Percentiles rank a stretch among this genome's conserved stretches.
These are phyloP conservation scores for Linnemannia schmuckeri DNA, from an alignment of 192 early-diverging fungal genomes.

Conservation along the genomic window DNA sequence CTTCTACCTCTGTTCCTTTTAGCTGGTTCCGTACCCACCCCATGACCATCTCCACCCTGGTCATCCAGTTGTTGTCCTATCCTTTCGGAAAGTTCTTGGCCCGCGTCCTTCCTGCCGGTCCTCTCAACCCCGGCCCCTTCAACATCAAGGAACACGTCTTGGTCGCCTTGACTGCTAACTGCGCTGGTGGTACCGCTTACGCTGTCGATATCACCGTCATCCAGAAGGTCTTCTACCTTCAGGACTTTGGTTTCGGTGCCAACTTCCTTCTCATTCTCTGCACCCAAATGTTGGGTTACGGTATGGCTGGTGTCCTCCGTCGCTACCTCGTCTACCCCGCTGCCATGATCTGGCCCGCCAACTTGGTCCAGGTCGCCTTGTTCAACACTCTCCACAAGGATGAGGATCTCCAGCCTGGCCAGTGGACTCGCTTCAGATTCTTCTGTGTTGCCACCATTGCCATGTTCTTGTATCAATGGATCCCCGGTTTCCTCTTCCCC, in stretches of 20 bases:
- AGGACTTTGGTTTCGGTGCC: constrained; percentile 67
- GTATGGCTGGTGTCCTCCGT: constrained; percentile 84
- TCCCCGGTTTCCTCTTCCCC: constrained; percentile 61
- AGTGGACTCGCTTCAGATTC: constrained; percentile 56
- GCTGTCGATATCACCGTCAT: constrained; percentile 70
- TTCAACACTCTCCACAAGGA: constrained; percentile 63
- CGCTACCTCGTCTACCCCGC: constrained; percentile 88
- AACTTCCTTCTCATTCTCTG: constrained; percentile 71
- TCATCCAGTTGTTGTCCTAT: constrained; percentile 52
- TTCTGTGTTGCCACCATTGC: constrained; percentile 59
- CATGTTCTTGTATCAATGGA: constrained; percentile 67
- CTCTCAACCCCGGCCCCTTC: constrained; percentile 61
- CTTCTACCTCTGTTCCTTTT: neutral
- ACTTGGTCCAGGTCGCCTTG: constrained; percentile 67
- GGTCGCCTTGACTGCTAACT: no score
- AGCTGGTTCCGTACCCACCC: constrained; percentile 51
- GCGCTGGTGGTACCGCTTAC: no score
- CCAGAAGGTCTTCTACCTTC: constrained; percentile 69
- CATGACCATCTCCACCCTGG: constrained; percentile 35
- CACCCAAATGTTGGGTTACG: constrained; percentile 69
- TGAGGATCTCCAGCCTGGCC: constrained; percentile 35
- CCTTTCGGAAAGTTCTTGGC: constrained; percentile 51
- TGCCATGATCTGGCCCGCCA: constrained; percentile 90
- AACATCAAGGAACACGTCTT: constrained; percentile 79
- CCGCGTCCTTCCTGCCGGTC: constrained; percentile 66